phyloP scores from a whole-genome alignment of 371 early-diverging fungal genomes.

The Conidiobolus coronatus region DNA sequence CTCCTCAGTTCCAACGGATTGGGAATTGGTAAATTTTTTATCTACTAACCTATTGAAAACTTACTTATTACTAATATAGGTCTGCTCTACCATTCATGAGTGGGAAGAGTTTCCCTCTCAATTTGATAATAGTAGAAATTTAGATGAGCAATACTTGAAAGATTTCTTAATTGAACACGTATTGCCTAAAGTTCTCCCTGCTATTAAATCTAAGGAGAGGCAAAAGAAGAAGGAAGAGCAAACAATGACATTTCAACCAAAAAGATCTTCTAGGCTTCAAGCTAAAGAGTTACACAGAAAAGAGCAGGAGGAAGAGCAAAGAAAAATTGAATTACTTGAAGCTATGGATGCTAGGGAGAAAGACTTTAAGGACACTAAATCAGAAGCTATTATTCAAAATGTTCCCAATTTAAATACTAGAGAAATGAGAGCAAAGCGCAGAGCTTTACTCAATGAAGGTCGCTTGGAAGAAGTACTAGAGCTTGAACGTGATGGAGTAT shows the following conservation, averaged over 20 bases:
- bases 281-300: neutral
- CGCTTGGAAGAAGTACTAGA: neutral
- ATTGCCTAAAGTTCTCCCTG: neutral
- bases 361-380: neutral
- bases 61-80: neutral
- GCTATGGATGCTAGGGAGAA: neutral
- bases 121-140: neutral
- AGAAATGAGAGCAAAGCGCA: neutral
- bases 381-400: neutral
- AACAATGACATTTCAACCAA: neutral
- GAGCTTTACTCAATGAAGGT: neutral
- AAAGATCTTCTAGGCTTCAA: constrained; percentile 1
- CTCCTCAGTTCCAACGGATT: neutral
- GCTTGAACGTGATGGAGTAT: neutral
- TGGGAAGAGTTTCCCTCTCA: constrained; percentile 1
- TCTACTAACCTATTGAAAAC: neutral
- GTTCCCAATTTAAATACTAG: neutral
- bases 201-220: neutral
- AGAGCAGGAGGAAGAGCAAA: neutral
- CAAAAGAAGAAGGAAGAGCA: neutral
- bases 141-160: constrained; percentile 3
- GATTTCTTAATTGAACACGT: constrained; percentile 2
- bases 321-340: neutral
- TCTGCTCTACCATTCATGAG: constrained; percentile 2
- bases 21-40: neutral